Percentiles rank a stretch among this genome's conserved stretches.
phyloP scores from a whole-genome alignment of 768 basidiomycete genomes.

The Tephrocybe sp. region DNA sequence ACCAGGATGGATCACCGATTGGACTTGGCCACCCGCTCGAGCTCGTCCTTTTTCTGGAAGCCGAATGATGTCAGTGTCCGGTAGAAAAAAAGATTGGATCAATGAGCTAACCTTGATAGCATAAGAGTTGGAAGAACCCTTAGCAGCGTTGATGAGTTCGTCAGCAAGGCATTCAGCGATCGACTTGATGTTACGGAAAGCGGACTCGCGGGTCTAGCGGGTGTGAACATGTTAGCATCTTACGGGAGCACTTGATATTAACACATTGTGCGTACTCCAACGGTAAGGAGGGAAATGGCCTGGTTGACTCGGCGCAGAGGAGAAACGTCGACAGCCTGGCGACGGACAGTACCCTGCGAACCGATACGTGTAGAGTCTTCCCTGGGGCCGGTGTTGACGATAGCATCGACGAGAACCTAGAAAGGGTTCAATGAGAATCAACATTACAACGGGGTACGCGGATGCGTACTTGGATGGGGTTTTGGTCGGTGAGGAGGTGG shows the following conservation, averaged over 20 bases:
- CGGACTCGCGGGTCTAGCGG: conserved; percentile 92
- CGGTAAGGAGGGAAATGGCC: conserved; percentile 90
- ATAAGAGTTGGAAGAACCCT: conserved; percentile 99
- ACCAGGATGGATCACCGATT: conserved; percentile 77
- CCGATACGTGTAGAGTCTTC: conserved; percentile 99
- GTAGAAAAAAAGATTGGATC: background rate
- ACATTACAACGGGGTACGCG: background rate
- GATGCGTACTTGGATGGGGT: conserved; percentile 88
- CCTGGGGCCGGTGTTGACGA: conserved; percentile 99
- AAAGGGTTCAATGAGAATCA: background rate
- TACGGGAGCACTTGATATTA: no score
- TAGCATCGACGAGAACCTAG: conserved; percentile 93
- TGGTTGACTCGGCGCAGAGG: conserved; percentile 98
- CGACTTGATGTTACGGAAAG: conserved; percentile 99
- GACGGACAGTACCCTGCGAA: conserved; percentile 98
- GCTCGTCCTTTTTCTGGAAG: conserved; percentile 93
- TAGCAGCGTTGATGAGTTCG: conserved; percentile 99
- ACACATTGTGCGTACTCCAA: conserved; percentile 92
- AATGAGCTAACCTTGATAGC: conserved; percentile 83
- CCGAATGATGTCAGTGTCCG: conserved; percentile 5
- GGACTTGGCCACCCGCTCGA: conserved; percentile 99
- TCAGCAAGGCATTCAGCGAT: conserved; percentile 98
- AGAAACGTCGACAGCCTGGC: conserved; percentile 99
- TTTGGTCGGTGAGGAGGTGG: conserved; percentile 99
- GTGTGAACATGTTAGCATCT: no score